Evolutionary conservation across 2,329 filamentous ascomycete species (phyloP), one percentile per base, ranked within the genome.

Genomic region (Cytospora chrysosperma): DNA sequence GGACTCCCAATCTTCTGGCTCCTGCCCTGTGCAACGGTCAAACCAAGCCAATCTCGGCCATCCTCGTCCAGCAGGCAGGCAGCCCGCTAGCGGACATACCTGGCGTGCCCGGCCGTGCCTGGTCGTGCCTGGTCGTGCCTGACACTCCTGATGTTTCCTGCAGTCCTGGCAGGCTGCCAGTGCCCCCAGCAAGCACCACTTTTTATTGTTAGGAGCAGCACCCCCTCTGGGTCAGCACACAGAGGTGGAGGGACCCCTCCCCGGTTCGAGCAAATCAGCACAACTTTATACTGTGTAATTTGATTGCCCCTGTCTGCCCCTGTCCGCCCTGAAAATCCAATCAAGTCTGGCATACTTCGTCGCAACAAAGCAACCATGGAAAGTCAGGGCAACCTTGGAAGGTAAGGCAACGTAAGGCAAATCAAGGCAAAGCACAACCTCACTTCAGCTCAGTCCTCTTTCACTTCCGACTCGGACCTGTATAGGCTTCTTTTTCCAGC

Each of bases 341-440:
- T 62, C 62, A 62, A 55, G 49, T 52, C 50, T 43, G 27, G 30
- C 53, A 61, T 24, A 40, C n/a, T n/a, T n/a, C n/a, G n/a, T n/a
- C n/a, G 37, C 6, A 40, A 63, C 56, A 72, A 70, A 13, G 70
- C 70, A 17, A 12, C 40, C 40, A 7, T 43, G 37, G 37, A 37
- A 37, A 12, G 10, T 37, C 15, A 17, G 5, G 34, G 34, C 34
- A 37, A 17, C 32, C 32, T 37, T 37, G 34, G 34, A 19, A 40
- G 2, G 4, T 19, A n/a, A 19, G 15, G 9, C 17, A 34, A 34
- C n/a, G 9, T n/a, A 47, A 47, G n/a, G n/a, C 2, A 47, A 47
- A 47, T 10, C 43, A 47, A 24, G 10, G 43, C 7, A 47, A 47
- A 40, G 37, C 17, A n/a, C 37, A 40, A 66, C 15, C 30, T 68